phyloP scores from a whole-genome alignment of 2,329 filamentous ascomycete genomes.

The Fusarium circinatum region DNA sequence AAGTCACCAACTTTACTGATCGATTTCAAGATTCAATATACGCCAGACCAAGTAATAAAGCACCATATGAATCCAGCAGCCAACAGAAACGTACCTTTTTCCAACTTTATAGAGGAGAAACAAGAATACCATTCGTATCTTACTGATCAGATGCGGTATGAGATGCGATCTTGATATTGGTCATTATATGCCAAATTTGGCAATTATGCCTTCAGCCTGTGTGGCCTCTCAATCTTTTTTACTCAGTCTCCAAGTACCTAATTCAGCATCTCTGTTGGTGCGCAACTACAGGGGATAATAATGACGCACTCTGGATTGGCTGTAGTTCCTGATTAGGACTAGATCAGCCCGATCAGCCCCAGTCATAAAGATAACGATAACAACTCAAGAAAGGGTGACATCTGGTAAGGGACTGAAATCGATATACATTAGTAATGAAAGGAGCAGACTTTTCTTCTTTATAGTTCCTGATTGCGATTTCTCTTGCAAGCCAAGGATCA shows the following conservation, averaged over 20 bases:
- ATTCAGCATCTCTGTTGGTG: not conserved
- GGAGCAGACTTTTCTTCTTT: too few relatives aligned
- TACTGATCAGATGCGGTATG: too few relatives aligned
- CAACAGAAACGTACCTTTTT: not conserved
- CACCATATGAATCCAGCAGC: not conserved
- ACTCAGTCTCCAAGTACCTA: not conserved
- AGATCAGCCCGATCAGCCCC: not conserved
- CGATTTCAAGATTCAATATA: not conserved
- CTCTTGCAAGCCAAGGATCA: too few relatives aligned
- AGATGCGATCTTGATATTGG: not conserved
- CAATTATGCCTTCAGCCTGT: fast-evolving
- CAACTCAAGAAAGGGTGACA: fast-evolving
- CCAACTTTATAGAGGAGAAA: not conserved
- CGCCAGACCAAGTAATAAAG: fast-evolving
- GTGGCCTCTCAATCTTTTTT: not conserved
- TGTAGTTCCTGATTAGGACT: not conserved
- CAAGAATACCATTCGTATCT: not conserved
- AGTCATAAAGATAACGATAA: not conserved
- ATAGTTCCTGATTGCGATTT: too few relatives aligned
- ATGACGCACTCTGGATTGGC: not conserved
- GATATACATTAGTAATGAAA: too few relatives aligned
- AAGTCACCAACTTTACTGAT: too few relatives aligned
- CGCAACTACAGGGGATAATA: not conserved
- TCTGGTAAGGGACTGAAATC: too few relatives aligned
- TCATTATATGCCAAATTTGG: fast-evolving